Conservation (phyloP, 1,284 basidiomycete genomes). For the Pterula multifida region DNA sequence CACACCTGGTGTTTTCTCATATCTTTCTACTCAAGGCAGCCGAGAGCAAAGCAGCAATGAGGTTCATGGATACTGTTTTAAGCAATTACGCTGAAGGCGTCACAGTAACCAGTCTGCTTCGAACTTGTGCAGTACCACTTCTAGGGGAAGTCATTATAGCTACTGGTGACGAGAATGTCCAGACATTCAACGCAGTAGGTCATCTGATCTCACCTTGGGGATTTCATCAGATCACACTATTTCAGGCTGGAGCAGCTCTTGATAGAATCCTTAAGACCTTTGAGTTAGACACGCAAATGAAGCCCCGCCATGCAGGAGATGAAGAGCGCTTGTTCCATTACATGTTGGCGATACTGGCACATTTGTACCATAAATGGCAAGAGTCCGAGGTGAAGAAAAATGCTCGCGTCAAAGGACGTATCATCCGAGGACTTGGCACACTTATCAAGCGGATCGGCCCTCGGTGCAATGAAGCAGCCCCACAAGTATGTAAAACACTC, state of each 20-base stretch:
- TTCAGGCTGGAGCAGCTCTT: conserved; percentile 51
- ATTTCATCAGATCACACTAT: conserved; percentile 5
- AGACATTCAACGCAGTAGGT: conserved; percentile 32
- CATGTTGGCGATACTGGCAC: conserved; percentile 74
- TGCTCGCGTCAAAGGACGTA: conserved; percentile 53
- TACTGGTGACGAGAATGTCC: conserved; percentile 54
- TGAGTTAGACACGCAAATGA: conserved; percentile 14
- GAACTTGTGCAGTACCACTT: conserved; percentile 53
- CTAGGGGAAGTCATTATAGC: conserved; percentile 66
- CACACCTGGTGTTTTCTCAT: conserved; percentile 58
- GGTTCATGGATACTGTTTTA: conserved; percentile 49
- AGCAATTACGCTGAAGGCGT: conserved; percentile 22
- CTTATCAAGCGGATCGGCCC: conserved; percentile 66
- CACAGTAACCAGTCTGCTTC: conserved; percentile 46
- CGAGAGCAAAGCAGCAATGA: conserved; percentile 43
- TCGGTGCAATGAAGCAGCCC: conserved; percentile 62
- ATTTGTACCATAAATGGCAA: conserved; percentile 75
- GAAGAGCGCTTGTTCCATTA: conserved; percentile 54
- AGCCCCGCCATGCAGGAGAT: conserved; percentile 17
- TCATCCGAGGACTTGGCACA: conserved; percentile 70
- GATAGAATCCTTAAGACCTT: conserved; percentile 39
- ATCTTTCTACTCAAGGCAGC: conserved; percentile 50
- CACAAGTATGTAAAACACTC: conserved; percentile 49
- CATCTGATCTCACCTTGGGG: not conserved
- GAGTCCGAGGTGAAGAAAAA: conserved; percentile 69